Evolutionary conservation across 2,329 filamentous ascomycete species (phyloP).

Genomic region (Diaporthe capsici): DNA sequence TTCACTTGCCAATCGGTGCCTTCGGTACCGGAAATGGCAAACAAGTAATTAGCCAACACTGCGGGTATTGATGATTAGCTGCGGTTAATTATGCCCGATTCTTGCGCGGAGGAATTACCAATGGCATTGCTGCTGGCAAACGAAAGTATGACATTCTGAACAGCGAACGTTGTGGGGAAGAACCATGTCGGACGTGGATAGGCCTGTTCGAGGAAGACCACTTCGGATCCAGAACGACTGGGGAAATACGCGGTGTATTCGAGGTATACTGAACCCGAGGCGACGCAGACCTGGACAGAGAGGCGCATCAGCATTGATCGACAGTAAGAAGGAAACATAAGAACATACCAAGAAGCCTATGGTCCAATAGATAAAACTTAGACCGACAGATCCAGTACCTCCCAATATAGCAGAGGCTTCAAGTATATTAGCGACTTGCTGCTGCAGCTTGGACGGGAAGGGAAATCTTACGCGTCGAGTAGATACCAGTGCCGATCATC

Average conservation of each 20-base stretch:
- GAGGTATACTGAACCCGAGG: slow-evolving; percentile 71
- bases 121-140: slow-evolving; percentile 78
- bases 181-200: slow-evolving; percentile 75
- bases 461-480: slow-evolving; percentile 63
- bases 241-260: slow-evolving; percentile 77
- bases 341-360: slow-evolving; percentile 63
- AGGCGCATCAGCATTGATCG: slow-evolving; percentile 42
- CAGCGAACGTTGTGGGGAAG: slow-evolving; percentile 75
- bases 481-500: slow-evolving; percentile 75
- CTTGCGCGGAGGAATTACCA: slow-evolving; percentile 47
- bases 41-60: slow-evolving; percentile 75
- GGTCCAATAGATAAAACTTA: slow-evolving; percentile 75
- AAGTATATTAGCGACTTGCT: slow-evolving; percentile 3
- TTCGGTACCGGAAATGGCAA: slow-evolving; percentile 64
- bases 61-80: not conserved
- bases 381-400: slow-evolving; percentile 73
- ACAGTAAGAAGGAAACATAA: too few species aligned
- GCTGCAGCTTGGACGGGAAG: not conserved
- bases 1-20: slow-evolving; percentile 75
- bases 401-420: slow-evolving; percentile 70
- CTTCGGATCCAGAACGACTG: slow-evolving; percentile 75
- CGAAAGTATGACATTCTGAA: slow-evolving; percentile 73
- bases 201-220: slow-evolving; percentile 78
- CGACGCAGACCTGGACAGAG: slow-evolving; percentile 71
- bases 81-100: accelerated